phyloP scores from a whole-genome alignment of 2,329 filamentous ascomycete genomes.

The Xenoacremonium recifei region DNA sequence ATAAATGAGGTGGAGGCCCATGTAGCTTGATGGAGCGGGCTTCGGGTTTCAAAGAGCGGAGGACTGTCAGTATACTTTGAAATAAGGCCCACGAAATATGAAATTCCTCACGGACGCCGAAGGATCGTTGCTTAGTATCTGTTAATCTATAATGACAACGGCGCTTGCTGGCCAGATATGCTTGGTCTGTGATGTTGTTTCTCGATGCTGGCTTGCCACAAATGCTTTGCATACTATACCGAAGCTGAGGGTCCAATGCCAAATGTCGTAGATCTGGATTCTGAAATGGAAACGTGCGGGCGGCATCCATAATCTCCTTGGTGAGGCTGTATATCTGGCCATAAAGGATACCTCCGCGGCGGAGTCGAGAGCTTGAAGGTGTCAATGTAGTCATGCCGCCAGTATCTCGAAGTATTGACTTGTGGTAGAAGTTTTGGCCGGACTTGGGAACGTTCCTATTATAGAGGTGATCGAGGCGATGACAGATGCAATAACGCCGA shows the following conservation, averaged over 20 bases:
- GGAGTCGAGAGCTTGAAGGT: constrained; percentile 1
- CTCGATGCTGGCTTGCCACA: background rate
- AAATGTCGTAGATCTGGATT: constrained; percentile 5
- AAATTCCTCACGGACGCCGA: constrained; percentile 4
- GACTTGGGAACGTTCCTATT: constrained; percentile 1
- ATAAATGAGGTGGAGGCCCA: constrained; percentile 4
- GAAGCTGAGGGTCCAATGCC: constrained; percentile 2
- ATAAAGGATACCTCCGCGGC: constrained; percentile 4
- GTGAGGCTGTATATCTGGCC: constrained; percentile 6
- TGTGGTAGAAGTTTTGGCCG: constrained; percentile 6
- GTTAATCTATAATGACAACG: constrained; percentile 4
- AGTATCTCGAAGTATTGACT: constrained; percentile 5
- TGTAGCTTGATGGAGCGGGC: background rate
- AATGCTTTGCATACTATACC: constrained; percentile 1
- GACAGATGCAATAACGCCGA: constrained; percentile 5
- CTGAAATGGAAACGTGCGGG: constrained; percentile 5
- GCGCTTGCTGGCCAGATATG: constrained; percentile 7
- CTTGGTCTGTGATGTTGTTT: background rate
- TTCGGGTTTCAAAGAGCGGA: constrained; percentile 2
- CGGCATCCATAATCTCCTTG: constrained; percentile 8
- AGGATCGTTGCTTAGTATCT: constrained; percentile 7
- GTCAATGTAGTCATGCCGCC: constrained; percentile 3
- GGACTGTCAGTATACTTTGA: background rate
- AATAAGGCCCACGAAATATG: constrained; percentile 6
- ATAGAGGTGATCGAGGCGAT: constrained; percentile 3